Conservation (phyloP, 257 asterid genomes). For the Solanum dulcamara region DNA sequence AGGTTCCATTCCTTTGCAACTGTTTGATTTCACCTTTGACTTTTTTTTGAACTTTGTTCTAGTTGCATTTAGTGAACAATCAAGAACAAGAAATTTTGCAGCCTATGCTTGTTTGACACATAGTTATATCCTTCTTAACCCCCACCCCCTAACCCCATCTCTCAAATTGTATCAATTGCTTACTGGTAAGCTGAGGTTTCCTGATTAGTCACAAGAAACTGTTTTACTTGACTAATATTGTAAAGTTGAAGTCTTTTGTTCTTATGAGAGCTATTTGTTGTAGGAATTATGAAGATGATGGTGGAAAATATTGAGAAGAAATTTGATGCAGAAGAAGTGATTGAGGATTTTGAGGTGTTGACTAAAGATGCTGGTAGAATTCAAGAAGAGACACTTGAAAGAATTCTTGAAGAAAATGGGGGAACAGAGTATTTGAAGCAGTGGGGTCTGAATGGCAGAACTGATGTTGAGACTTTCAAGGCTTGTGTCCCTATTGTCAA, state of each 20-base stretch:
- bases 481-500: constrained; percentile 55
- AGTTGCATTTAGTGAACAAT: neutral
- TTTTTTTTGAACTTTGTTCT: neutral
- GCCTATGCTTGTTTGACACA: neutral
- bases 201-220: neutral
- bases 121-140: neutral
- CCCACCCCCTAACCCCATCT: neutral
- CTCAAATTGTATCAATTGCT: neutral
- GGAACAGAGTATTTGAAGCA: constrained; percentile 1
- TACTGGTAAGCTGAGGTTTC: neutral
- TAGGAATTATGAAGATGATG: constrained; percentile 16
- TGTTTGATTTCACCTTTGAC: neutral
- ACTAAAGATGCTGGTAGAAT: constrained; percentile 23
- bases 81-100: neutral
- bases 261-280: neutral
- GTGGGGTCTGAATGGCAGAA: constrained; percentile 19
- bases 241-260: neutral
- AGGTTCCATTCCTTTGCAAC: neutral
- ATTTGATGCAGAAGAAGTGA: constrained; percentile 50
- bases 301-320: constrained; percentile 49
- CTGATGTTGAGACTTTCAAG: constrained; percentile 51
- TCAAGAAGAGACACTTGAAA: neutral
- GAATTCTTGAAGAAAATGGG: neutral
- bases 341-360: constrained; percentile 59
- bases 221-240: neutral